Conservation (phyloP, 257 asterid genomes). For the Nicotiana otophora region DNA sequence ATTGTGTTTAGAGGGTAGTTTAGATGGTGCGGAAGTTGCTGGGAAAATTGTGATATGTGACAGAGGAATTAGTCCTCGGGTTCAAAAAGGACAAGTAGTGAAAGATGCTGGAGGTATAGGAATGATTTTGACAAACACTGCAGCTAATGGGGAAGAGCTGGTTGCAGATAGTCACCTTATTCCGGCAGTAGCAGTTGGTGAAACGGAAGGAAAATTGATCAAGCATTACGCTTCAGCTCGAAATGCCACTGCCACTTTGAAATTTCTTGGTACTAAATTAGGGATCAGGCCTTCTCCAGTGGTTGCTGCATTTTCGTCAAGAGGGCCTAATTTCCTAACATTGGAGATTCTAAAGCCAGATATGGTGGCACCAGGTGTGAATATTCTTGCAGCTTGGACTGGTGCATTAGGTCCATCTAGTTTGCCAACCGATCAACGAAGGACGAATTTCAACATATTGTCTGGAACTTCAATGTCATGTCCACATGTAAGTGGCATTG, state of each 20-base stretch:
- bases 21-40: slow-evolving; percentile 49
- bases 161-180: slow-evolving; percentile 89
- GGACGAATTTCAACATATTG: slow-evolving; percentile 68
- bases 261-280: slow-evolving; percentile 66
- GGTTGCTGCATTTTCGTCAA: slow-evolving; percentile 88
- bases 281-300: slow-evolving; percentile 72
- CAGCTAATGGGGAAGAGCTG: slow-evolving; percentile 72
- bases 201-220: slow-evolving; percentile 43
- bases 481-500: slow-evolving; percentile 89
- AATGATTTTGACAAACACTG: slow-evolving; percentile 75
- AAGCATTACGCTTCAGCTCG: slow-evolving; percentile 41
- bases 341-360: slow-evolving; percentile 81
- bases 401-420: slow-evolving; percentile 78
- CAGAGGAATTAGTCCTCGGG: slow-evolving; percentile 83
- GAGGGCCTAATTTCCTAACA: slow-evolving; percentile 79
- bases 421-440: slow-evolving; percentile 57
- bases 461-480: slow-evolving; percentile 98
- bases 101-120: slow-evolving; percentile 89
- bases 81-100: slow-evolving; percentile 87
- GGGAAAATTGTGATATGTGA: slow-evolving; percentile 89
- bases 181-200: slow-evolving; percentile 84
- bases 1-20: slow-evolving; percentile 77
- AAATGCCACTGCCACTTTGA: slow-evolving; percentile 51
- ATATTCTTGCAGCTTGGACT: slow-evolving; percentile 91
- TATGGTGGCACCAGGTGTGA: slow-evolving; percentile 86